Evolutionary conservation across 805 yeast species (phyloP).

Genomic region (Kodamaea restingae): DNA sequence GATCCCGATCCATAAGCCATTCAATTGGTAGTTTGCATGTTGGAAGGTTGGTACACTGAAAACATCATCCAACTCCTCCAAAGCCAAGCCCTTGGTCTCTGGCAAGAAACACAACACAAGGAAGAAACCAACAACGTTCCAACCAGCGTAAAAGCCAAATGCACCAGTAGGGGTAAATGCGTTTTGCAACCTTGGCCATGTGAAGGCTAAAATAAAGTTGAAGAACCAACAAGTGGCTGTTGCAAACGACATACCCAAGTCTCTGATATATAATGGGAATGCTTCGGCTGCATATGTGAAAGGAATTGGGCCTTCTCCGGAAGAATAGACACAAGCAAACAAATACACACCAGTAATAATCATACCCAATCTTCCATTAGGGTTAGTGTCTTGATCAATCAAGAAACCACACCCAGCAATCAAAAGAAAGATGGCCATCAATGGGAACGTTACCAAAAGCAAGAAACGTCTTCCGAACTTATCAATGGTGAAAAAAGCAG

Average conservation of each 20-base stretch:
- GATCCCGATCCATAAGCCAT: slow-evolving; percentile 36
- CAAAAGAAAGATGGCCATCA: slow-evolving; percentile 57
- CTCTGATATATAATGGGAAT: slow-evolving; percentile 74
- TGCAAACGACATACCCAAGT: slow-evolving; percentile 76
- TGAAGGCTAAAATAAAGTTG: slow-evolving; percentile 64
- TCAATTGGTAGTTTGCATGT: slow-evolving; percentile 48
- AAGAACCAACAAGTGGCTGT: slow-evolving; percentile 74
- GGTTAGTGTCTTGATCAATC: slow-evolving; percentile 44
- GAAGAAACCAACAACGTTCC: slow-evolving; percentile 71
- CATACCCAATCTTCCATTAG: slow-evolving; percentile 58
- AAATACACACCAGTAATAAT: slow-evolving; percentile 72
- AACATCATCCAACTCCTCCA: slow-evolving; percentile 77
- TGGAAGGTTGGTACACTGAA: slow-evolving; percentile 55
- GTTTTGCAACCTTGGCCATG: slow-evolving; percentile 70
- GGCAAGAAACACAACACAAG: slow-evolving; percentile 68
- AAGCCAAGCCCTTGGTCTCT: slow-evolving; percentile 66
- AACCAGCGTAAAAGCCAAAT: slow-evolving; percentile 83
- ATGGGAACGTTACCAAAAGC: slow-evolving; percentile 56
- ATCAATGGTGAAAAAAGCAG: slow-evolving; percentile 79
- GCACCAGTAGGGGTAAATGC: slow-evolving; percentile 81
- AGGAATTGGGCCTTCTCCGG: slow-evolving; percentile 88
- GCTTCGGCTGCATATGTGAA: slow-evolving; percentile 86
- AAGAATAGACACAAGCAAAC: slow-evolving; percentile 68
- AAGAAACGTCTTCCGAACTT: slow-evolving; percentile 67
- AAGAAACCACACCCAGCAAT: slow-evolving; percentile 70